Evolutionary conservation across 768 basidiomycete genomes (phyloP), one percentile per base, ranked within the genome.

Genomic region (Lentinula boryana): DNA sequence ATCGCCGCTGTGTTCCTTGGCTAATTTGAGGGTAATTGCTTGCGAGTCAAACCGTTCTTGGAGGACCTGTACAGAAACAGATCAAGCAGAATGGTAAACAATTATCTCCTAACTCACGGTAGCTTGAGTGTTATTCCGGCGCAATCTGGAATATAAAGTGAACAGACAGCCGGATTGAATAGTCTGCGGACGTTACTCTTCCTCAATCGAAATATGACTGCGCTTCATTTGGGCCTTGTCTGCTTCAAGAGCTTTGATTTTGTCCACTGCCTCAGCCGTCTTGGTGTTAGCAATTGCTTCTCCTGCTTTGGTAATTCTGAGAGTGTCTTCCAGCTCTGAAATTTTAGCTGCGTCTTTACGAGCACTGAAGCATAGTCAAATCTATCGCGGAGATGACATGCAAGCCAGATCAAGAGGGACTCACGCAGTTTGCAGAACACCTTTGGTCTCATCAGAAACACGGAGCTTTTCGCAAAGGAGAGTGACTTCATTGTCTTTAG

Each of bases 1-100:
- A 65, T 86, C 83, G 2, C 77, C 82, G 18, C 77, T 69, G 5
- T 80, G 74, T 62, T 87, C 85, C 64, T 83, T 84, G 6, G 81
- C 77, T 23, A 85, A 69, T 27, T 78, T 76, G 51, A 85, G 69
- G 1, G 83, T 81, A 5, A 81, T 71, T 1, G 76, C 68, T 63
- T 86, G 85, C 15, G 84, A 79, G 12, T 88, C 85, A 56, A 81
- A 82, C 27, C 84, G 78, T 58, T 88, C 84, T 66, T 87, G 81
- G 15, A 85, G 72, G 40, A 76, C 69, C 78, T 84, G 13, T 8
- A 62, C 40, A n/a, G 36, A 51, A 44, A 49, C 7, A 21, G 23
- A 46, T 18, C 18, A 8, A 16, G 56, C 27, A 23, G 13, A 21
- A 33, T 15, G 16, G 32, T 18, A 51, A 51, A 33, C 13, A 21